phyloP scores from a whole-genome alignment of 1,284 basidiomycete species.

The Malassezia restricta region DNA sequence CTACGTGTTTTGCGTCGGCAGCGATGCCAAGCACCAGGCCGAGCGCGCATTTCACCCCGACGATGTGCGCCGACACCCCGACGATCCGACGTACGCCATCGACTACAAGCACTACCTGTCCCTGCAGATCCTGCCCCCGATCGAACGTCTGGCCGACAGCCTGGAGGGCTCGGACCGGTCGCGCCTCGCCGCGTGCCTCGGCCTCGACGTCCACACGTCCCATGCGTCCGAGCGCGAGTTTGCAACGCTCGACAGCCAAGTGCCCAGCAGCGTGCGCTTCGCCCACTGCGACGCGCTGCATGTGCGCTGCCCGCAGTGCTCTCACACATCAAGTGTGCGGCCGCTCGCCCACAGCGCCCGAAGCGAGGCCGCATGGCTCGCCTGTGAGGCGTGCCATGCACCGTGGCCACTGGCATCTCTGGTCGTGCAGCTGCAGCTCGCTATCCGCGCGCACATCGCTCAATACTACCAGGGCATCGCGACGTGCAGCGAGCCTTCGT shows the following conservation, averaged over 20 bases:
- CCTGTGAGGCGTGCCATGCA: slow-evolving; percentile 51
- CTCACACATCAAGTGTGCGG: neutral
- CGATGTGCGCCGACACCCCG: slow-evolving; percentile 58
- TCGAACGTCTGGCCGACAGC: slow-evolving; percentile 85
- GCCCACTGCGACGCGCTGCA: slow-evolving; percentile 26
- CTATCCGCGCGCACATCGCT: slow-evolving; percentile 64
- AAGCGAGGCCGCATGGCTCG: slow-evolving; percentile 1
- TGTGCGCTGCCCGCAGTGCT: slow-evolving; percentile 30
- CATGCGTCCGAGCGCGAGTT: slow-evolving; percentile 56
- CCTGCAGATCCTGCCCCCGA: slow-evolving; percentile 81
- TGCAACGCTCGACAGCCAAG: slow-evolving; percentile 73
- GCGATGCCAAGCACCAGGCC: slow-evolving; percentile 53
- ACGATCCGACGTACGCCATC: slow-evolving; percentile 27
- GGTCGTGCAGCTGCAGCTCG: slow-evolving; percentile 69
- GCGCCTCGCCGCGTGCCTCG: slow-evolving; percentile 83
- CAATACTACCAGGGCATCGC: slow-evolving; percentile 82
- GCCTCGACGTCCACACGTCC: slow-evolving; percentile 65
- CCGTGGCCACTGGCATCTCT: slow-evolving; percentile 56
- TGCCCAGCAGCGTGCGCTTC: slow-evolving; percentile 72
- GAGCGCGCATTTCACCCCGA: slow-evolving; percentile 88
- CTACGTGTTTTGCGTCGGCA: slow-evolving; percentile 77
- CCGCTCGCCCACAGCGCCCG: slow-evolving; percentile 19
- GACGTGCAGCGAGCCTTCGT: slow-evolving; percentile 73
- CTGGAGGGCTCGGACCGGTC: slow-evolving; percentile 90
- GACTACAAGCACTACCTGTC: slow-evolving; percentile 77